Evolutionary conservation across 139 green algal species (phyloP).

Genomic region (Dunaliella primolecta): DNA sequence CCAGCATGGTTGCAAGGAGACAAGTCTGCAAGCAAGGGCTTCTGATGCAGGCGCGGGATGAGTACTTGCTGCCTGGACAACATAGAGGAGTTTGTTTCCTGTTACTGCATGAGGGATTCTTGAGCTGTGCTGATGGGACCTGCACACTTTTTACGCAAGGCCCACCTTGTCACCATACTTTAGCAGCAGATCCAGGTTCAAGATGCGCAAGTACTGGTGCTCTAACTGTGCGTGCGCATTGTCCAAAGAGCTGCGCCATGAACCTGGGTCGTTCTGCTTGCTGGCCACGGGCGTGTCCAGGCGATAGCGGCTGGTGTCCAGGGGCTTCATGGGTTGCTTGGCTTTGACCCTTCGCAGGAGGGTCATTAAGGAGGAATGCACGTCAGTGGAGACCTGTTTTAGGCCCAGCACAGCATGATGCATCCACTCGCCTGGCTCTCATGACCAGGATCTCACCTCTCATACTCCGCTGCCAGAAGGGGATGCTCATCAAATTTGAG

Average conservation of each 20-base stretch:
- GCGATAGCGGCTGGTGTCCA: slow-evolving; percentile 66
- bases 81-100: too few species aligned
- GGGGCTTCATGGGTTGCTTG: slow-evolving; percentile 44
- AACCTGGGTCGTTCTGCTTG: slow-evolving; percentile 46
- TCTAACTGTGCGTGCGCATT: slow-evolving; percentile 75
- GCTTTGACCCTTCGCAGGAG: slow-evolving; percentile 30
- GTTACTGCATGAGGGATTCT: too few species aligned
- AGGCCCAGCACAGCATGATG: not conserved
- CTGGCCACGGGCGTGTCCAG: slow-evolving; percentile 54
- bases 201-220: slow-evolving; percentile 69
- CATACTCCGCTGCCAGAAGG: slow-evolving; percentile 60
- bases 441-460: slow-evolving; percentile 25
- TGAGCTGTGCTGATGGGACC: too few species aligned
- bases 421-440: not conserved
- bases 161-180: slow-evolving; percentile 68
- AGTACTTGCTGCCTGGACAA: too few species aligned
- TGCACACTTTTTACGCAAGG: too few species aligned
- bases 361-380: not conserved
- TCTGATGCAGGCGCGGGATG: too few species aligned
- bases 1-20: too few species aligned
- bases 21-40: too few species aligned
- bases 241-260: slow-evolving; percentile 62
- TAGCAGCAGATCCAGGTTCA: slow-evolving; percentile 80
- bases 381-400: slow-evolving; percentile 23
- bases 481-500: slow-evolving; percentile 54